Evolutionary conservation across 371 early-diverging fungal species (phyloP), one percentile per base, ranked within the genome.

Genomic region (Blakeslea trispora): DNA sequence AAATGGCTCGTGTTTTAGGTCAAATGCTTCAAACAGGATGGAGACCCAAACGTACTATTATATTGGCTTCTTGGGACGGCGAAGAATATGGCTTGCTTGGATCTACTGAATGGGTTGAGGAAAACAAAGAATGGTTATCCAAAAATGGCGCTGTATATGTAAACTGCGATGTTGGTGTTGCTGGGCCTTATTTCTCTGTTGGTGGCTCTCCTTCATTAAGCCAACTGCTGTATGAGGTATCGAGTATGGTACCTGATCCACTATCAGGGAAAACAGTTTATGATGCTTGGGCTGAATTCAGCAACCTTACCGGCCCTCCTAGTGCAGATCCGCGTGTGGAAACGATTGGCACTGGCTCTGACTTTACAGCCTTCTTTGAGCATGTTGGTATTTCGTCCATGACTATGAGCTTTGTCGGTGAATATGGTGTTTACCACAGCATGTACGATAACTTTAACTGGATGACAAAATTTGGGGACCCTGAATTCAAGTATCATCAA

Each of bases 41-140:
- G 89, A 69, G 77, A 14, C 89, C 89, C 1, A 71, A 76, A 11
- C 77, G 89, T 39, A 85, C 88, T 5, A 79, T 89, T 22, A 55
- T 85, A 3, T 53, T 89, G 18, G 86, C 84, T 17, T 84, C 84
- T 28, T 89, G 89, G 89, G 89, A 89, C 63, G 89, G 78, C 13
- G 85, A 85, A 50, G 87, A 84, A 63, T 87, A 87, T 63, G 85
- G 87, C 9, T 53, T 80, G 11, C 61, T 86, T 34, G 89, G 89
- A 5, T 85, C 86, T 8, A 89, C 89, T 4, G 89, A 89, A 64
- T 89, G 84, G 84, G 89, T 86, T 0, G 89, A 89, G 57, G 83
- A 86, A 39, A 66, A 85, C 40, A 63, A 69, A 24, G 74, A 73
- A 24, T 80, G 81, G 81, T 66, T 89, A 1, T 69, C 69, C 45